Base-by-base conservation (phyloP, 2,329 filamentous ascomycete species). In the Alternaria conjuncta region DNA sequence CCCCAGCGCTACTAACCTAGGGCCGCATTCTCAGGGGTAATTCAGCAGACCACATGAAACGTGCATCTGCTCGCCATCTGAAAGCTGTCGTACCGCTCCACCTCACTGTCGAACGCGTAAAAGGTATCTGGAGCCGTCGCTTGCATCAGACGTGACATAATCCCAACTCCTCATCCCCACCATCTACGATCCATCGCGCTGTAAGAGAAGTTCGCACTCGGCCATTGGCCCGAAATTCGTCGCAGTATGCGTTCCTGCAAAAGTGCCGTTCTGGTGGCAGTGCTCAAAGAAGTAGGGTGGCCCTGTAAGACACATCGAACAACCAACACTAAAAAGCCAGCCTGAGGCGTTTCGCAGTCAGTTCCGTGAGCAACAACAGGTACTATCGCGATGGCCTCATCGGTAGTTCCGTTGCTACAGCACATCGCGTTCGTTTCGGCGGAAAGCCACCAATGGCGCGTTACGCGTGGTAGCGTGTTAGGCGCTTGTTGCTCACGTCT, bases 11-110 rank as follows among this genome's bases (percentile, higher is more conserved):
- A 43, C 61, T 60, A 59, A 61, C 55, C 53, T 63, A 63, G 57
- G 46, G 61, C 57, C 59, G 60, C 56, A 28, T 62, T 53, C 64
- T 65, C 70, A 68, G 69, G 68, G 72, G 74, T 55, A 64, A 67
- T 64, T 59, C 47, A 59, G 55, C 55, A 59, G 26, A 57, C 66
- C 61, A 65, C 65, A 56, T 79, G 76, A 79, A 78, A 79, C 76
- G 63, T 63, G 64, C 71, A 55, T 61, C 64, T 65, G 46, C 61
- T 64, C 61, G 61, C 61, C 61, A 60, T 63, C 56, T 60, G 56
- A 28, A 36, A 20, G 45, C 61, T 47, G 49, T 46, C 43, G 57
- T 64, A 30, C 57, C 51, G 28, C 30, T 46, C 59, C 41, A 53
- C 41, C 41, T 54, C 60, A 60, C 59, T 45, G 46, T 59, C 41